phyloP scores from a whole-genome alignment of 148 eudicot species.

The Rhododendron ferrugineum region DNA sequence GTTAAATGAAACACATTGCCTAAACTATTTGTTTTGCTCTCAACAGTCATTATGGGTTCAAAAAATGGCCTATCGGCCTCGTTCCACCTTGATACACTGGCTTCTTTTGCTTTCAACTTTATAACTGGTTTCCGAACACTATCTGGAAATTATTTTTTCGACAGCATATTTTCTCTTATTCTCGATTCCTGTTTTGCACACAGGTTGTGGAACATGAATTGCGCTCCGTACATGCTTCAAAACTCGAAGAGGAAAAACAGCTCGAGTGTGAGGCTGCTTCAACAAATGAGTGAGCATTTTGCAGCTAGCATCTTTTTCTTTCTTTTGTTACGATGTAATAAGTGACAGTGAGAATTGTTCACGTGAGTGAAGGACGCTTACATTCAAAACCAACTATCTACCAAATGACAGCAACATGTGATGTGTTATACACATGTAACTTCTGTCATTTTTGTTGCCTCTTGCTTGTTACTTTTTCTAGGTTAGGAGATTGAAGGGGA shows the following conservation, averaged over 20 bases:
- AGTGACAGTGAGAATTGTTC: background rate
- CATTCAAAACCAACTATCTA: background rate
- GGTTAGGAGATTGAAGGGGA: background rate
- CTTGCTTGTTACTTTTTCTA: no score
- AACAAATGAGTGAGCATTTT: background rate
- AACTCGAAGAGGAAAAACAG: background rate
- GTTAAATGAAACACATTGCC: background rate
- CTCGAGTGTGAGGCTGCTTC: background rate
- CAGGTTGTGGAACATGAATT: background rate
- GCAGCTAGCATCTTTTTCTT: background rate
- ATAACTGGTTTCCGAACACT: background rate
- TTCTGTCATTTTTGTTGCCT: no score
- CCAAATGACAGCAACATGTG: background rate
- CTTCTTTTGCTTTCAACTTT: background rate
- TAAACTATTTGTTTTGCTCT: background rate
- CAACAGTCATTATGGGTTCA: no score
- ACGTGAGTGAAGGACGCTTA: background rate
- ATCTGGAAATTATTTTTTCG: background rate
- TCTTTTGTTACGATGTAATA: background rate
- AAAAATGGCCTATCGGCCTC: no score
- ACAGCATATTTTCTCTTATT: background rate
- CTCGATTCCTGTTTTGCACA: background rate
- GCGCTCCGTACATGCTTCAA: background rate
- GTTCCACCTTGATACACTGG: background rate
- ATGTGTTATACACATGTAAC: no score